Evolutionary conservation across 23 red algal genomes (phyloP).

Genomic region (Gracilaria vermiculophylla): DNA sequence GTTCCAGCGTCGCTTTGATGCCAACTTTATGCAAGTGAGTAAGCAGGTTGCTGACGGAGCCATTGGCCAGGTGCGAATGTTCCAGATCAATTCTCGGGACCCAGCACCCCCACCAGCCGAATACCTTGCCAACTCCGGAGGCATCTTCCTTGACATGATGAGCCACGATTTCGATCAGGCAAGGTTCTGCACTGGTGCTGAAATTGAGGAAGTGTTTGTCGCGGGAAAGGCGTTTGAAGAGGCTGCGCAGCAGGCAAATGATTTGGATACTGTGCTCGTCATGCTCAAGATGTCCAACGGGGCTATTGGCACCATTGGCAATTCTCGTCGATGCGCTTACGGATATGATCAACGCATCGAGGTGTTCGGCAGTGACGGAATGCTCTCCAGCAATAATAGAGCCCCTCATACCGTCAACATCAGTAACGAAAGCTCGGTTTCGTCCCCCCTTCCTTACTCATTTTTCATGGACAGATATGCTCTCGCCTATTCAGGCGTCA

Average conservation of each 20-base stretch:
- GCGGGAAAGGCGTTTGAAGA: conserved; percentile 81
- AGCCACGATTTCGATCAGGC: conserved; percentile 99
- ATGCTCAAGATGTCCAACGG: conserved; percentile 95
- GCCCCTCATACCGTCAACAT: conserved; percentile 75
- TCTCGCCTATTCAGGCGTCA: conserved; percentile 89
- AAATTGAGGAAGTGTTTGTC: conserved; percentile 83
- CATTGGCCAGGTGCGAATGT: conserved; percentile 85
- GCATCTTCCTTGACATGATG: conserved; percentile 90
- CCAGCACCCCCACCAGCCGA: conserved; percentile 96
- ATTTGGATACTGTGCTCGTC: conserved; percentile 85
- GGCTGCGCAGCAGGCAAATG: conserved; percentile 70
- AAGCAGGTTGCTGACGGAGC: conserved; percentile 68
- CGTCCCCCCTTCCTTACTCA: conserved; percentile 73
- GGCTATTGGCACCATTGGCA: conserved; percentile 88
- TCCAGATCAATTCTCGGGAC: conserved; percentile 88
- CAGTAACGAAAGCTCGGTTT: conserved; percentile 44
- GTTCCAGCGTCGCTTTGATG: conserved; percentile 96
- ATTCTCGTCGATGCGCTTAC: conserved; percentile 79
- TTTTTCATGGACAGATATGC: conserved; percentile 98
- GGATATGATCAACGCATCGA: conserved; percentile 99
- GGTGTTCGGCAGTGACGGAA: conserved; percentile 93
- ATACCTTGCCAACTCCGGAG: conserved; percentile 87
- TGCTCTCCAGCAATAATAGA: conserved; percentile 86
- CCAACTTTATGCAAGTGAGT: conserved; percentile 76
- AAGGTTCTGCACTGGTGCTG: conserved; percentile 80